phyloP scores from a whole-genome alignment of 2,329 filamentous ascomycete genomes.

The Pestalotiopsis sp. region DNA sequence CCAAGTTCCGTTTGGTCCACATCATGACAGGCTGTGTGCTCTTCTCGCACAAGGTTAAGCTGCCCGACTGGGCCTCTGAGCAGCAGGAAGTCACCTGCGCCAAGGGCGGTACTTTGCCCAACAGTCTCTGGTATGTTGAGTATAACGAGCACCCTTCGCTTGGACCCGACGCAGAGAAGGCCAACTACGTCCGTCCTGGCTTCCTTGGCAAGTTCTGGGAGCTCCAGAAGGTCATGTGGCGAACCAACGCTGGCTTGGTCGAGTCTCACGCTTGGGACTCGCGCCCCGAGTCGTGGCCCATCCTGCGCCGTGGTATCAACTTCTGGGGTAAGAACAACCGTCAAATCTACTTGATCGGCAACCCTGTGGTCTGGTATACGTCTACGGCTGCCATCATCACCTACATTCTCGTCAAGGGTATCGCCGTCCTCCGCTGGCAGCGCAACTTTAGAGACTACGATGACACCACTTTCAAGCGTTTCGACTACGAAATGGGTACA shows the following conservation, averaged over 20 bases:
- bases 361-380: conserved; percentile 93
- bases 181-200: conserved; percentile 92
- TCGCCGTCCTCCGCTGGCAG: conserved; percentile 92
- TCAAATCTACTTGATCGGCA: conserved; percentile 95
- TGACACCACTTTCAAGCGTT: conserved; percentile 85
- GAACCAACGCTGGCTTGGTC: conserved; percentile 91
- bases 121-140: conserved; percentile 97
- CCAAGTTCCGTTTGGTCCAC: conserved; percentile 94
- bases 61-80: conserved; percentile 96
- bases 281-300: conserved; percentile 88
- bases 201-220: conserved; percentile 99
- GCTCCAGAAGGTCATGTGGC: conserved; percentile 98
- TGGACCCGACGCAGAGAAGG: conserved; percentile 78
- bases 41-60: conserved; percentile 98
- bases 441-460: conserved; percentile 87
- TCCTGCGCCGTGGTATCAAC: conserved; percentile 93
- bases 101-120: conserved; percentile 85
- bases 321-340: conserved; percentile 96
- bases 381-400: conserved; percentile 76
- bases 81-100: conserved; percentile 99
- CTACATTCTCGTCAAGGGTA: conserved; percentile 82
- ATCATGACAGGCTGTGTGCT: conserved; percentile 95
- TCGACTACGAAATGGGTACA: conserved; percentile 94
- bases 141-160: conserved; percentile 83
- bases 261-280: conserved; percentile 99